A percentile compares a stretch with the other conserved stretches of the same genome.
phyloP scores from a whole-genome alignment of 192 early-diverging fungal species.

The Linnemannia elongata region DNA sequence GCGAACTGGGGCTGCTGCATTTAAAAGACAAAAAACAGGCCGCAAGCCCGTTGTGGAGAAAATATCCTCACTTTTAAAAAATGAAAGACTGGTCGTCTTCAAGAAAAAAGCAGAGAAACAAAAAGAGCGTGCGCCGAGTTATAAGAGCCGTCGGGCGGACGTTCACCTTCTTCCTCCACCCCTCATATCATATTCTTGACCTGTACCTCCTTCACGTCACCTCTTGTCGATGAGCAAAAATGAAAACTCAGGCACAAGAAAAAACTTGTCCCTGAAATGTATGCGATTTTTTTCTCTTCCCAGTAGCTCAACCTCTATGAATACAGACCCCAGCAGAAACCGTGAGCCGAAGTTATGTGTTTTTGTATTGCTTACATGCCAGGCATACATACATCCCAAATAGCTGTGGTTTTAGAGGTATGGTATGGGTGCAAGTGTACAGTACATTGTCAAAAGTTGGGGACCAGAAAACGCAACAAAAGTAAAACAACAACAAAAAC shows the following conservation, averaged over 20 bases:
- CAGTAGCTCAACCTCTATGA: not conserved
- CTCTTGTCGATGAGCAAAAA: too few relatives aligned
- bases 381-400: not conserved
- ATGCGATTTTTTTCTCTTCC: too few relatives aligned
- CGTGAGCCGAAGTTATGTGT: not conserved
- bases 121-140: constrained; percentile 4
- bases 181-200: not conserved
- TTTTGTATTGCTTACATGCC: too few relatives aligned
- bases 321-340: not conserved
- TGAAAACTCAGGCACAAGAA: too few relatives aligned
- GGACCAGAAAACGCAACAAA: too few relatives aligned
- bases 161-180: not conserved
- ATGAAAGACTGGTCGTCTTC: not conserved
- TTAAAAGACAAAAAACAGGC: not conserved
- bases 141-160: not conserved
- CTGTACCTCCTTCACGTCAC: not conserved
- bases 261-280: too few relatives aligned
- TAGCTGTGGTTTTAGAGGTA: not conserved
- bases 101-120: not conserved
- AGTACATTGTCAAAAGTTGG: not conserved
- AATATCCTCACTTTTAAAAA: not conserved
- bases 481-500: not conserved
- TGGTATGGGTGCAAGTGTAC: not conserved
- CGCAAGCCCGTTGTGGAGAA: not conserved
- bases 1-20: not conserved